These are phyloP conservation scores for Cicer chorassanicum DNA, from an alignment of 306 rosid species.

Conservation along the genomic window DNA sequence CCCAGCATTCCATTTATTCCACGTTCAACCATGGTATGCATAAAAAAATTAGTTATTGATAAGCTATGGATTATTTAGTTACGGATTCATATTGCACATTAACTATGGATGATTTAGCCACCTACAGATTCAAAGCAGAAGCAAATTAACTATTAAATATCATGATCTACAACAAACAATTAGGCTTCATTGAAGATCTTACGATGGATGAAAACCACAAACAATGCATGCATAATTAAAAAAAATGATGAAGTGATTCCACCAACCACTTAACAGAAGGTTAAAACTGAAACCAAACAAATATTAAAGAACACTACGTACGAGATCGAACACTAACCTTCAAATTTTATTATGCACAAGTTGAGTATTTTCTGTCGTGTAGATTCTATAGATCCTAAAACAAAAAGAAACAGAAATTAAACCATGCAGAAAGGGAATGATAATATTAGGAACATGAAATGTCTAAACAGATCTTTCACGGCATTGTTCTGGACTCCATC, in stretches of 20 bases:
- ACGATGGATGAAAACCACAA: neutral
- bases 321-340: conserved; percentile 1
- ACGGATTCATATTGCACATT: neutral
- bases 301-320: neutral
- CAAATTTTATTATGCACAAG: neutral
- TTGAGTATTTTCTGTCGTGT: neutral
- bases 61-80: neutral
- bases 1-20: too few relatives aligned
- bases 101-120: too few relatives aligned
- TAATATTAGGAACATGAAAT: neutral
- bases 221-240: neutral
- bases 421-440: neutral
- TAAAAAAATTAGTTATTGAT: neutral
- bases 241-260: neutral
- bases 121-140: too few relatives aligned
- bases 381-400: conserved; percentile 3
- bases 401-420: neutral
- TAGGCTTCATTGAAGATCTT: neutral
- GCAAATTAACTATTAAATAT: too few relatives aligned
- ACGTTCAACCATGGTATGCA: neutral
- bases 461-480: conserved; percentile 52
- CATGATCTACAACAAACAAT: too few relatives aligned
- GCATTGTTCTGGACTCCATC: conserved; percentile 72
- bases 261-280: neutral
- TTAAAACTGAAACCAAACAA: conserved; percentile 1